Evolutionary conservation across 306 rosid genomes (phyloP), one percentile per base, ranked within the genome.

Genomic region (Cyamopsis tetragonoloba): DNA sequence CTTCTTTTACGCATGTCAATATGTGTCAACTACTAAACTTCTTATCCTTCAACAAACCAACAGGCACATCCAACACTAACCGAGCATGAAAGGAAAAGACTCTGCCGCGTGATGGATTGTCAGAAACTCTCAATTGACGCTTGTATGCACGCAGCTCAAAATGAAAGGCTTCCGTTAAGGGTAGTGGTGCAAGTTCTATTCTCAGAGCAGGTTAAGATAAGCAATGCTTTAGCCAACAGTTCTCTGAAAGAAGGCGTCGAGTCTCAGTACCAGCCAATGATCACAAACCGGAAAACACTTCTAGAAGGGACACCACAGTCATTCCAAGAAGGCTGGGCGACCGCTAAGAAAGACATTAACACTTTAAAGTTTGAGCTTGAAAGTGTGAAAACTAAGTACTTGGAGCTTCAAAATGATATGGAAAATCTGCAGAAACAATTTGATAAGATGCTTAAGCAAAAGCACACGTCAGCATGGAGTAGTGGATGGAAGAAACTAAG

Each of bases 91-190:
- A 83, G 99, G 78, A 95, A 95, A 71, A 68, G 99, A 27, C 91
- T 95, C 6, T 90, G 97, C 76, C 89, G 97, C 3, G 85, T 95
- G 57, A 95, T 95, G 99, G 97, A 95, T 63, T 95, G 99, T 73
- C 97, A 95, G 79, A 90, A 95, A 75, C 96, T 95, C 66, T 95
- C 99, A 20, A 90, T 95, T 18, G 99, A 95, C 63, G 99, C 99
- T 3, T 90, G 99, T 59, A 86, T 90, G 95, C 99, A 95, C 31
- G 97, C 99, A 7, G 99, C 97, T 0, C 97, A 90, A 66, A 95
- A 95, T 30, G 99, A 95, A 75, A 81, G 99, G 62, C 97, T 95
- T 42, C 99, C 99, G 9, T 53, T 95, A 65, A 85, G 99, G 65
- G 91, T 95, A 35, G 99, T 95, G 10, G 97, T 95, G 51, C 99